phyloP scores from a whole-genome alignment of 306 rosid genomes.

The Quercus variabilis region DNA sequence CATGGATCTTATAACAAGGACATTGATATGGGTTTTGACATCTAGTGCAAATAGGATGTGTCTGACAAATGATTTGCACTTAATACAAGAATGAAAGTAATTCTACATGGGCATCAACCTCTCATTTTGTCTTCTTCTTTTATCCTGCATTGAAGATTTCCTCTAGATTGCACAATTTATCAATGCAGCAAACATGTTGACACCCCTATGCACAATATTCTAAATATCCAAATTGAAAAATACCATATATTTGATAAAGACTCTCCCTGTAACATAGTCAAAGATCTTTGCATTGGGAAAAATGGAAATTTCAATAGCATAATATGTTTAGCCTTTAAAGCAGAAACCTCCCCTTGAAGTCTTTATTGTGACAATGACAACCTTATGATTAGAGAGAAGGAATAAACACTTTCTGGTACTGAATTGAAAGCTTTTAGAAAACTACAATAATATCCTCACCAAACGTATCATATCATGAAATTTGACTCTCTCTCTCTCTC shows the following conservation, averaged over 20 bases:
- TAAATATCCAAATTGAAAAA: neutral
- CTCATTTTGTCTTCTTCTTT: neutral
- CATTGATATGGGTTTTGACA: too few relatives aligned
- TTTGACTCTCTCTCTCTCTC: too few relatives aligned
- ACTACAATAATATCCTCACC: neutral
- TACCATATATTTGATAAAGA: neutral
- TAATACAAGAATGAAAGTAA: neutral
- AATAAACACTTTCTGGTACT: neutral
- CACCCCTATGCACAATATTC: neutral
- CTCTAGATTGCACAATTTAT: neutral
- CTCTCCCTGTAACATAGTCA: neutral
- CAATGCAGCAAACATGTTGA: neutral
- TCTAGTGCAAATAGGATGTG: too few relatives aligned
- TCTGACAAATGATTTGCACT: neutral
- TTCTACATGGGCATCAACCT: neutral
- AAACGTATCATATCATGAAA: too few relatives aligned
- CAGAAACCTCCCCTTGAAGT: neutral
- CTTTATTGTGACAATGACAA: neutral
- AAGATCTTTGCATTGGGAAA: neutral
- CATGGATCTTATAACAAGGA: neutral
- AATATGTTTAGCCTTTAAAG: neutral
- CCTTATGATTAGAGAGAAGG: neutral
- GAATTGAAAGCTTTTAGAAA: neutral
- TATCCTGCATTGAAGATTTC: neutral
- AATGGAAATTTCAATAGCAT: neutral